These are phyloP conservation scores for Colletotrichum destructivum DNA, from an alignment of 2,329 filamentous ascomycete genomes.

Conservation along the genomic window DNA sequence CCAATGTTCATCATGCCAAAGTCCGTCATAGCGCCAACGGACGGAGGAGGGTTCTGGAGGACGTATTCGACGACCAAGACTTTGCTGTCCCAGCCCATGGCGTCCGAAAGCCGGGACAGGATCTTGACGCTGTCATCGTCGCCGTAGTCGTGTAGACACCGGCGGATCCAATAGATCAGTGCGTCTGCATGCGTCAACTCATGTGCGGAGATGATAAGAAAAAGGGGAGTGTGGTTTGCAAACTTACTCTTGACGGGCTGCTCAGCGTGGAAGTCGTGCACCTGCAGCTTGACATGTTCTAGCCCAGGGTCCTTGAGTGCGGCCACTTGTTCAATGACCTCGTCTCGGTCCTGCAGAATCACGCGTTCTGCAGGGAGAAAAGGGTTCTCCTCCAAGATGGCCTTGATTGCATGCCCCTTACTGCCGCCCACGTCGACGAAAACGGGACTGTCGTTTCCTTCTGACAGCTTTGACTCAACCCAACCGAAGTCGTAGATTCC, in stretches of 20 bases:
- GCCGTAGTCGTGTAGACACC: constrained; percentile 56
- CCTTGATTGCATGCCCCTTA: constrained; percentile 47
- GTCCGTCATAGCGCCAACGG: constrained; percentile 46
- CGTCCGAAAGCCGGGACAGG: constrained; percentile 48
- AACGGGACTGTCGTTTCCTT: constrained; percentile 40
- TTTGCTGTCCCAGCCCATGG: constrained; percentile 52
- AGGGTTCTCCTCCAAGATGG: constrained; percentile 37
- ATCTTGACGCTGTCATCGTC: constrained; percentile 52
- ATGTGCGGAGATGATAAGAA: constrained; percentile 9
- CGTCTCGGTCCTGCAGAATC: constrained; percentile 45
- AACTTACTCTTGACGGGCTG: constrained; percentile 43
- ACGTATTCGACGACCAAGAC: constrained; percentile 53
- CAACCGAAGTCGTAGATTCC: constrained; percentile 52
- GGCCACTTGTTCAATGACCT: constrained; percentile 37
- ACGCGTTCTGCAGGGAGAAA: constrained; percentile 25
- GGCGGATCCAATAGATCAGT: constrained; percentile 54
- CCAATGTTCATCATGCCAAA: constrained; percentile 51
- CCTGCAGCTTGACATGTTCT: neutral
- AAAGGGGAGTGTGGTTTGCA: neutral
- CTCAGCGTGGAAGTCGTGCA: constrained; percentile 44
- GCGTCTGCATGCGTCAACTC: constrained; percentile 47
- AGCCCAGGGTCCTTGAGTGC: constrained; percentile 20
- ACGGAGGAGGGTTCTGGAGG: constrained; percentile 46
- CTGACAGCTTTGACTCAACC: constrained; percentile 41
- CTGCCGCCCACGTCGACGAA: constrained; percentile 55